A percentile compares a stretch with the other conserved stretches of the same genome.
Evolutionary conservation across 495 filamentous ascomycete genomes (phyloP).

Genomic region (Ramalina intermedia): DNA sequence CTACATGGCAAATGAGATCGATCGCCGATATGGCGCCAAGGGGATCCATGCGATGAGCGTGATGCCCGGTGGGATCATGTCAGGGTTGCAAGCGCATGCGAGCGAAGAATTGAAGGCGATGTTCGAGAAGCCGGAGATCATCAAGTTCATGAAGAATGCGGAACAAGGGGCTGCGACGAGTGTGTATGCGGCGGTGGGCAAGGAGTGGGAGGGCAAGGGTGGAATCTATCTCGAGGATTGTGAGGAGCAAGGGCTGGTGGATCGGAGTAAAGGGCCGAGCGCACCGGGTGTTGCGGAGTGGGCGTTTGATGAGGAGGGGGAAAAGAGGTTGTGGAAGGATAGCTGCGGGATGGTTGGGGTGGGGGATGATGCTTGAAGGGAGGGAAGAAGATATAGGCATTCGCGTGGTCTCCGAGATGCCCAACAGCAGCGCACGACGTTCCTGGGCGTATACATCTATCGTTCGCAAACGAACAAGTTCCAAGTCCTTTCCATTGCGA

Average conservation of each 20-base stretch:
- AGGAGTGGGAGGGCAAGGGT: conserved; percentile 24
- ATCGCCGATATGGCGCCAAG: conserved; percentile 22
- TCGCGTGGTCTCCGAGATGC: no score
- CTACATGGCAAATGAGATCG: conserved; percentile 30
- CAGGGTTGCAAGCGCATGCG: conserved; percentile 13
- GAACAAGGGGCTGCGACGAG: conserved; percentile 28
- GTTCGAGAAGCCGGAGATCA: conserved; percentile 9
- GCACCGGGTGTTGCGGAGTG: conserved; percentile 12
- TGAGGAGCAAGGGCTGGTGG: conserved; percentile 13
- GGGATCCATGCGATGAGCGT: conserved; percentile 27
- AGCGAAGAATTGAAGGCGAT: conserved; percentile 10
- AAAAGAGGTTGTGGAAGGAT: conserved; percentile 24
- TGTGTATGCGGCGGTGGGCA: conserved; percentile 25
- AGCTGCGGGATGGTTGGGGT: conserved; percentile 22
- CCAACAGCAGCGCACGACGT: no score
- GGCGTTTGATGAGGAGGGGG: conserved; percentile 24
- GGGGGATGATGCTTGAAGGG: conserved; percentile 4
- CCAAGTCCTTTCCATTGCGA: no score
- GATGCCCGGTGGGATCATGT: conserved; percentile 26
- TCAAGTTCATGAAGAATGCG: conserved; percentile 19
- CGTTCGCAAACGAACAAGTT: no score
- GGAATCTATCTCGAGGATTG: conserved; percentile 28
- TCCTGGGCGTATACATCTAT: no score
- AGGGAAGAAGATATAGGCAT: no score
- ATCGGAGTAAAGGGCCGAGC: neutral